Evolutionary conservation across 1,284 basidiomycete genomes (phyloP).

Genomic region (Marasmius sp.): DNA sequence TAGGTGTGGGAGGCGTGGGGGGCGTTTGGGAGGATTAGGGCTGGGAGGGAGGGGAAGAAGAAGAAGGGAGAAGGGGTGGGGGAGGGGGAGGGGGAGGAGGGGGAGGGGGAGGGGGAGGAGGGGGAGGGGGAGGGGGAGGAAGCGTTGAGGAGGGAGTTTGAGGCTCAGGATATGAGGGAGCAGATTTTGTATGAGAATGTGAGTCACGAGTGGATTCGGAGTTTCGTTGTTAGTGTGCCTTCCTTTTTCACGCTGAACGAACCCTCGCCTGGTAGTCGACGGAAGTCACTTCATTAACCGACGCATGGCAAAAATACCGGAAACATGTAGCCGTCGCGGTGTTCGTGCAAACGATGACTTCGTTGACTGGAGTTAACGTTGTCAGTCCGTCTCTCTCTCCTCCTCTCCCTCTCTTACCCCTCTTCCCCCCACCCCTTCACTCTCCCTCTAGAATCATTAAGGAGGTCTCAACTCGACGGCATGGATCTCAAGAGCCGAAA

Average conservation of each 20-base stretch:
- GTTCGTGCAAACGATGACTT: slow-evolving; percentile 17
- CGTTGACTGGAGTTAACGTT: slow-evolving; percentile 16
- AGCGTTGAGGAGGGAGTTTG: slow-evolving; percentile 13
- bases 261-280: no score
- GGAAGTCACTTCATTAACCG: slow-evolving; percentile 10
- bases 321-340: slow-evolving; percentile 16
- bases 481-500: no score
- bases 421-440: not conserved
- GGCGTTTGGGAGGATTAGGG: slow-evolving; percentile 12
- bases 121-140: not conserved
- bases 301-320: slow-evolving; percentile 17
- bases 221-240: not conserved
- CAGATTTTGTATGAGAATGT: slow-evolving; percentile 17
- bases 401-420: not conserved
- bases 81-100: not conserved
- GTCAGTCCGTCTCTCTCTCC: slow-evolving; percentile 3
- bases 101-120: not conserved
- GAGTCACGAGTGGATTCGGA: not conserved
- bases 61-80: slow-evolving; percentile 9
- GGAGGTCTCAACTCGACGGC: not conserved
- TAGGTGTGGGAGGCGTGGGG: slow-evolving; percentile 4
- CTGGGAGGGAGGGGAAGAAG: not conserved
- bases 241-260: not conserved
- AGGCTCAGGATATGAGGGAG: slow-evolving; percentile 18
- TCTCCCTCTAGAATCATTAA: not conserved